Percentiles rank a stretch among this genome's conserved stretches.
Evolutionary conservation across 164 flowering plant species (phyloP).

Genomic region (Magnolia kwangsiensis): DNA sequence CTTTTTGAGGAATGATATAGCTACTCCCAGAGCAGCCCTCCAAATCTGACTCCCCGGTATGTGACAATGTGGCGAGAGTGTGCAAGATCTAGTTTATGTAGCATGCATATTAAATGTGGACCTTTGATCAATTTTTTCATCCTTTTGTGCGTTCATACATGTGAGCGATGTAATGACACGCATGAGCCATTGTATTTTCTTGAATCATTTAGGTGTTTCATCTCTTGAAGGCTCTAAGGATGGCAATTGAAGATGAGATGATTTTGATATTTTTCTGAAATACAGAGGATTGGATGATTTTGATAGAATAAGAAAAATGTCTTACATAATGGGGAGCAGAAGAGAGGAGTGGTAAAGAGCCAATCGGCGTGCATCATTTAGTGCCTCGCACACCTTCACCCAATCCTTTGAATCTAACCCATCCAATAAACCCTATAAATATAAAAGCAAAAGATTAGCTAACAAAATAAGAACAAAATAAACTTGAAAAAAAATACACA

Average conservation of each 20-base stretch:
- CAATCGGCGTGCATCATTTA: constrained; percentile 64
- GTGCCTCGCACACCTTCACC: constrained; percentile 69
- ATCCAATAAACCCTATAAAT: constrained; percentile 48
- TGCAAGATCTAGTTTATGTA: too few species aligned
- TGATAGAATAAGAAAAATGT: background rate
- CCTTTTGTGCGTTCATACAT: background rate
- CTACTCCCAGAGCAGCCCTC: too few species aligned
- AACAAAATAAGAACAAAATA: background rate
- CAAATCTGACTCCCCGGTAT: too few species aligned
- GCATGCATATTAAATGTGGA: background rate
- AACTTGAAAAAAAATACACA: background rate
- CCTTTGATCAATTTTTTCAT: background rate
- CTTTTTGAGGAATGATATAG: too few species aligned
- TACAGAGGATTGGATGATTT: background rate
- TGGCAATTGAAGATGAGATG: too few species aligned
- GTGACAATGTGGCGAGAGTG: too few species aligned
- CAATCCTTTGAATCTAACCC: constrained; percentile 81
- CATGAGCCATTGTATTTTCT: background rate
- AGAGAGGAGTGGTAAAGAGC: constrained; percentile 57
- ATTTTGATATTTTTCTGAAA: background rate
- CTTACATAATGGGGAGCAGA: constrained; percentile 69
- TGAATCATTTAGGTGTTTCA: too few species aligned
- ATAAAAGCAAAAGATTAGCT: background rate
- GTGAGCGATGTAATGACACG: background rate
- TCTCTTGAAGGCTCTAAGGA: too few species aligned